phyloP scores from a whole-genome alignment of 1,139 yeast species.

The Magnusiomyces suaveolens region DNA sequence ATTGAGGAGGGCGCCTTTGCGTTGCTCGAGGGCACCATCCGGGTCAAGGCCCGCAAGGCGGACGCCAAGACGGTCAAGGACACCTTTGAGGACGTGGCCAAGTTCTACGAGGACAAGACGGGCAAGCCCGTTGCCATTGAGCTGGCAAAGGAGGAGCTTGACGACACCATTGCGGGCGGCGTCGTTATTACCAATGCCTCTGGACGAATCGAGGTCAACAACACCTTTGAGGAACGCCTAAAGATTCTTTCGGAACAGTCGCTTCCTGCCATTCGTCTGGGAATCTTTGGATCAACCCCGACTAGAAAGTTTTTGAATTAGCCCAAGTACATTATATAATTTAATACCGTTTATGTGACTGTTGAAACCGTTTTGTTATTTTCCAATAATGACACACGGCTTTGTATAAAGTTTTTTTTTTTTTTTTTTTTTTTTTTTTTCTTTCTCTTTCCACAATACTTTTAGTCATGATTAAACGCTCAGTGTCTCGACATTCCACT shows the following conservation, averaged over 20 bases:
- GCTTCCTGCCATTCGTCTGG: constrained; percentile 64
- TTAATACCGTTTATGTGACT: neutral
- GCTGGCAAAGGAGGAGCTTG: constrained; percentile 40
- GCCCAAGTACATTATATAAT: no score
- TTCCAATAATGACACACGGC: neutral
- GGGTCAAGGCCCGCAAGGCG: constrained; percentile 31
- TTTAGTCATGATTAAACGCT: neutral
- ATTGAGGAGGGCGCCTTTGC: constrained; percentile 59
- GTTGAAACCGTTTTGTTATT: neutral
- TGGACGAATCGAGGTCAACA: constrained; percentile 82
- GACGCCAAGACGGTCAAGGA: constrained; percentile 46
- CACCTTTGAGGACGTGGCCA: constrained; percentile 53
- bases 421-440: neutral
- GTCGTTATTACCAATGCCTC: constrained; percentile 56
- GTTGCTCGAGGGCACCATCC: constrained; percentile 61
- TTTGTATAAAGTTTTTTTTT: constrained; percentile 1
- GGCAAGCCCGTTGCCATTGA: constrained; percentile 14
- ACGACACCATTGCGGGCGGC: constrained; percentile 66
- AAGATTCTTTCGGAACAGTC: constrained; percentile 72
- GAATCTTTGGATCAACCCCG: constrained; percentile 59
- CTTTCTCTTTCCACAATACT: neutral
- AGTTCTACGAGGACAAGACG: constrained; percentile 48
- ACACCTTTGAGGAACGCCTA: constrained; percentile 91
- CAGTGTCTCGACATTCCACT: no score
- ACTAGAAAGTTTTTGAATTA: constrained; percentile 85